A percentile compares a stretch with the other conserved stretches of the same genome.
These are phyloP conservation scores for Pseudovirgaria hyperparasitica DNA, from an alignment of 2,329 filamentous ascomycete genomes.

Conservation along the genomic window DNA sequence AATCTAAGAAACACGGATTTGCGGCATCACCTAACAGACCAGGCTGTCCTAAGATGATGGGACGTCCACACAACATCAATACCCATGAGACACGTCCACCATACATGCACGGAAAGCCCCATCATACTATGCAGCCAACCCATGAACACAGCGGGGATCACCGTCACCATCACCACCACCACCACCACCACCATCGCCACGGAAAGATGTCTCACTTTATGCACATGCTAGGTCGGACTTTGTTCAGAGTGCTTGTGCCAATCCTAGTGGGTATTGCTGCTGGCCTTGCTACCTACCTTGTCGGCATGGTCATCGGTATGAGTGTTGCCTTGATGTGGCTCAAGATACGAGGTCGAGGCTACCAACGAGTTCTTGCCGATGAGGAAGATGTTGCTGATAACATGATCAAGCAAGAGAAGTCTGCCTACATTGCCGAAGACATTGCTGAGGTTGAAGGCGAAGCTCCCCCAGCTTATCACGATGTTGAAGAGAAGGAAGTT, in stretches of 20 bases:
- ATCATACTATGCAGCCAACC: neutral
- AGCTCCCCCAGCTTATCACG: slow-evolving; percentile 25
- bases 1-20: too few species aligned
- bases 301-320: slow-evolving; percentile 55
- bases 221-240: slow-evolving; percentile 33
- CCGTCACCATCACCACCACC: slow-evolving; percentile 10
- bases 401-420: slow-evolving; percentile 16
- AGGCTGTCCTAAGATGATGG: too few species aligned
- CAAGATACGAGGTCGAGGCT: slow-evolving; percentile 35
- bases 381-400: slow-evolving; percentile 15
- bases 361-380: slow-evolving; percentile 20
- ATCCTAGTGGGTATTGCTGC: slow-evolving; percentile 56
- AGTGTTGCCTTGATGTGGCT: slow-evolving; percentile 48
- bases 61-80: too few species aligned
- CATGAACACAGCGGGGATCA: slow-evolving; percentile 3
- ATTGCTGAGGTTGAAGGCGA: slow-evolving; percentile 20
- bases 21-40: too few species aligned
- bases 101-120: slow-evolving; percentile 17
- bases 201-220: slow-evolving; percentile 11
- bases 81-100: too few species aligned
- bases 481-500: slow-evolving; percentile 18
- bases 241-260: slow-evolving; percentile 53
- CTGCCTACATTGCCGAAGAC: slow-evolving; percentile 16
- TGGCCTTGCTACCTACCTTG: slow-evolving; percentile 52
- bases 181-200: slow-evolving; percentile 7